phyloP scores from a whole-genome alignment of 73 alveolate genomes.

The Paraurostyla sp. region DNA sequence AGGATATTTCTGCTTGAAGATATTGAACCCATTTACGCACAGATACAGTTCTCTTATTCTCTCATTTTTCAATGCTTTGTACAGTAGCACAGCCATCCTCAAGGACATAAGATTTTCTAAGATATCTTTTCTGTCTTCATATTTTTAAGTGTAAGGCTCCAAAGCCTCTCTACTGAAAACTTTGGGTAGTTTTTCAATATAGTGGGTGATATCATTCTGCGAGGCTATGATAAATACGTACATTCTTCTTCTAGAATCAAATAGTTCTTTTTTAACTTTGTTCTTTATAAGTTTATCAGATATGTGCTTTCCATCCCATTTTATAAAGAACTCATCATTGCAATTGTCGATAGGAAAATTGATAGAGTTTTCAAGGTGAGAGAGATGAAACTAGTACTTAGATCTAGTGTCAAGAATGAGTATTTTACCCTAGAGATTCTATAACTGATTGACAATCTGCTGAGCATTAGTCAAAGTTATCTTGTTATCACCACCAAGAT shows the following conservation, averaged over 20 bases:
- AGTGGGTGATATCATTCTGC: slow-evolving; percentile 35
- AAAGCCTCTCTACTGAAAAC: slow-evolving; percentile 22
- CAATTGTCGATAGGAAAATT: slow-evolving; percentile 65
- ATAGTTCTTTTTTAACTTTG: slow-evolving; percentile 2
- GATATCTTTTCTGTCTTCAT: not conserved
- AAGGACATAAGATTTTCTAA: slow-evolving; percentile 60
- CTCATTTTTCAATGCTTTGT: slow-evolving; percentile 58
- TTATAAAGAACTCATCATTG: slow-evolving; percentile 52
- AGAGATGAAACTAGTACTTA: not conserved
- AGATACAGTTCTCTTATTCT: slow-evolving; percentile 59
- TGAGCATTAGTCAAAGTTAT: slow-evolving; percentile 23
- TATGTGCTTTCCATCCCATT: slow-evolving; percentile 38
- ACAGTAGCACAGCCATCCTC: slow-evolving; percentile 63
- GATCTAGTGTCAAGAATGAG: slow-evolving; percentile 69
- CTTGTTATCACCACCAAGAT: not conserved
- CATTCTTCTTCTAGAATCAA: slow-evolving; percentile 51
- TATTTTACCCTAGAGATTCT: slow-evolving; percentile 31
- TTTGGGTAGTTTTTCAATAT: slow-evolving; percentile 30
- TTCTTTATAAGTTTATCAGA: slow-evolving; percentile 6
- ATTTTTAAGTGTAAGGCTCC: not conserved
- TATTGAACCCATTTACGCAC: slow-evolving; percentile 59
- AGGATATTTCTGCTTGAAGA: slow-evolving; percentile 49
- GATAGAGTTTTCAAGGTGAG: slow-evolving; percentile 61
- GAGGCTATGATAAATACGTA: slow-evolving; percentile 61
- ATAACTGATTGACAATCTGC: not conserved